These are phyloP conservation scores for Sclerospora graminicola DNA, from an alignment of 352 stramenopile genomes.

Conservation along the genomic window DNA sequence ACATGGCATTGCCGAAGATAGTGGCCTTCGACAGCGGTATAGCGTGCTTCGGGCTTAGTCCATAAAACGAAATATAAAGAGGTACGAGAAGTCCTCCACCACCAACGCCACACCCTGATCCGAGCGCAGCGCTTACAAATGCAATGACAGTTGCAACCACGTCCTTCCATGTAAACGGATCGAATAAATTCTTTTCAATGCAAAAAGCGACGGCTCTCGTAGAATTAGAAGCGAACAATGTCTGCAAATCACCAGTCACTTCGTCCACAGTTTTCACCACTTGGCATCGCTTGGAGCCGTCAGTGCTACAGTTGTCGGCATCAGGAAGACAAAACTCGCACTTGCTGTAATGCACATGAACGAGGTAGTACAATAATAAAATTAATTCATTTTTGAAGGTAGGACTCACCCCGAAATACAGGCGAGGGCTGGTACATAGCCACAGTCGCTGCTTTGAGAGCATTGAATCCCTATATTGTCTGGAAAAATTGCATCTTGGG, in stretches of 20 bases:
- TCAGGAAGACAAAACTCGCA: slow-evolving; percentile 57
- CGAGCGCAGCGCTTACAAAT: slow-evolving; percentile 81
- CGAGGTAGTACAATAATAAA: background rate
- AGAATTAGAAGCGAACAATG: slow-evolving; percentile 23
- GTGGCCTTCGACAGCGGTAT: slow-evolving; percentile 96
- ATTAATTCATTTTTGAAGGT: background rate
- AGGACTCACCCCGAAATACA: slow-evolving; percentile 42
- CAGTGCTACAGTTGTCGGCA: slow-evolving; percentile 48
- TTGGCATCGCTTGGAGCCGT: slow-evolving; percentile 55
- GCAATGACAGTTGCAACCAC: slow-evolving; percentile 54
- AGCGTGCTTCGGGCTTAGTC: slow-evolving; percentile 89
- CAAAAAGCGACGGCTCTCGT: slow-evolving; percentile 42
- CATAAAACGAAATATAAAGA: slow-evolving; percentile 94
- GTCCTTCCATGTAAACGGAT: slow-evolving; percentile 63
- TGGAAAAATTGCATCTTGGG: slow-evolving; percentile 14
- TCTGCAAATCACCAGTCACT: slow-evolving; percentile 27
- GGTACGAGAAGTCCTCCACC: slow-evolving; percentile 94
- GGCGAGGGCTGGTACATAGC: slow-evolving; percentile 60
- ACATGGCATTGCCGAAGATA: slow-evolving; percentile 93
- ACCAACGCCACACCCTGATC: slow-evolving; percentile 87
- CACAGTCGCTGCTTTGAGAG: slow-evolving; percentile 43
- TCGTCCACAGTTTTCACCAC: slow-evolving; percentile 22
- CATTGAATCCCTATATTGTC: slow-evolving; percentile 38
- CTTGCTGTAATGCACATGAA: slow-evolving; percentile 18
- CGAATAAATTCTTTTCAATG: slow-evolving; percentile 77